A percentile compares a stretch with the other conserved stretches of the same genome.
Conservation (phyloP, 805 yeast genomes). For the Peterozyma xylosa region DNA sequence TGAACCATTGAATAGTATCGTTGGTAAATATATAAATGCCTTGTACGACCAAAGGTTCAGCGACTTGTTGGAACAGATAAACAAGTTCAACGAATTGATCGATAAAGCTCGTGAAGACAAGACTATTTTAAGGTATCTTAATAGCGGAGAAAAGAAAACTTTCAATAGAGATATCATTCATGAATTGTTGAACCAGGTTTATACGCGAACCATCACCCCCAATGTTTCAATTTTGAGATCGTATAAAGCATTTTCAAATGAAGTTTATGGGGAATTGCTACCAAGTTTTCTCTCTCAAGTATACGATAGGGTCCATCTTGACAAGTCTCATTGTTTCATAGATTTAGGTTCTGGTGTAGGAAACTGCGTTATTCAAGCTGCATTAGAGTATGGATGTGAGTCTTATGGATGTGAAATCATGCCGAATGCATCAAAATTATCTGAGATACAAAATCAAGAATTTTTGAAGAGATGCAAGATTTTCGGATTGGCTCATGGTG, state of each 20-base stretch:
- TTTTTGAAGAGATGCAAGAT: slow-evolving; percentile 48
- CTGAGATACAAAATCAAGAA: slow-evolving; percentile 52
- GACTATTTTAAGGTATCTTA: not conserved
- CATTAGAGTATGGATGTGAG: slow-evolving; percentile 74
- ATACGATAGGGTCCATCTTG: slow-evolving; percentile 50
- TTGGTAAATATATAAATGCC: slow-evolving; percentile 28
- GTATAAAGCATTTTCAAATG: slow-evolving; percentile 83
- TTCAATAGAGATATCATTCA: slow-evolving; percentile 43
- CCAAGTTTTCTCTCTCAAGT: slow-evolving; percentile 70
- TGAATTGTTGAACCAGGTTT: slow-evolving; percentile 65
- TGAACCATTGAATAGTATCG: slow-evolving; percentile 27
- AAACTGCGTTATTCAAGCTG: slow-evolving; percentile 83
- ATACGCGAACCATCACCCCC: slow-evolving; percentile 75
- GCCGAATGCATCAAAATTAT: slow-evolving; percentile 70
- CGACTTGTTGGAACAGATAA: slow-evolving; percentile 24
- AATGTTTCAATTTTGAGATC: slow-evolving; percentile 52
- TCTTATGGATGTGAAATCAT: slow-evolving; percentile 90
- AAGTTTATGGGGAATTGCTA: slow-evolving; percentile 84
- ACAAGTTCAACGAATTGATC: slow-evolving; percentile 36
- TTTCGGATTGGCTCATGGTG: slow-evolving; percentile 58
- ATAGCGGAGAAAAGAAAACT: slow-evolving; percentile 10
- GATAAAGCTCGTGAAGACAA: slow-evolving; percentile 19
- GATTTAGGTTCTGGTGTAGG: slow-evolving; percentile 96
- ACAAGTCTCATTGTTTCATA: slow-evolving; percentile 52
- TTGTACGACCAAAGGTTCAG: slow-evolving; percentile 21